phyloP scores from a whole-genome alignment of 495 filamentous ascomycete genomes.

The Cladorrhinum samala region DNA sequence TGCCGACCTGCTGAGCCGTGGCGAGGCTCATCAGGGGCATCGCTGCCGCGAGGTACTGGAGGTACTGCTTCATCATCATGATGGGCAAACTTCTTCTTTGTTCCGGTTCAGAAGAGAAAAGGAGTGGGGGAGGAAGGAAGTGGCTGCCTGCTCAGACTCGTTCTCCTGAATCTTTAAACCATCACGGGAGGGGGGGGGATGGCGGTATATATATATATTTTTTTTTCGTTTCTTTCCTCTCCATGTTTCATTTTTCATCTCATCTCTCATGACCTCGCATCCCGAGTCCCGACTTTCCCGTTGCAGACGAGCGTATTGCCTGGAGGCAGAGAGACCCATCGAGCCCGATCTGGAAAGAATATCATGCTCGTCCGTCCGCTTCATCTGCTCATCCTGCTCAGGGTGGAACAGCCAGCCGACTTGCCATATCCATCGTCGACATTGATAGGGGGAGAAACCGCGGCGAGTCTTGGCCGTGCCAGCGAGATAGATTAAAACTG shows the following conservation, averaged over 20 bases:
- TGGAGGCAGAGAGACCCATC: not conserved
- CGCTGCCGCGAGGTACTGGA: slow-evolving; percentile 29
- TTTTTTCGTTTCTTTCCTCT: not conserved
- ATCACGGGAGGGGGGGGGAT: not conserved
- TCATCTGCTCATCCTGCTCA: not conserved
- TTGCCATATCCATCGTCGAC: not conserved
- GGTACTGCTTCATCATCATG: slow-evolving; percentile 24
- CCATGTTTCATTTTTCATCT: too few species aligned
- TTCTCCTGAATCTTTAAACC: not conserved
- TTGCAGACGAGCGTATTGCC: too few species aligned
- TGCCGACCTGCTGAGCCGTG: slow-evolving; percentile 51
- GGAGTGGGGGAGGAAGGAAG: too few species aligned
- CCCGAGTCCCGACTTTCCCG: not conserved
- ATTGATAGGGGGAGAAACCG: slow-evolving; percentile 2
- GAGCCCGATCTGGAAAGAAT: slow-evolving; percentile 10
- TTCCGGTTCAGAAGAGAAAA: not conserved
- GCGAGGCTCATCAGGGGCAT: slow-evolving; percentile 24
- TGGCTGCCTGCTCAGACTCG: not conserved
- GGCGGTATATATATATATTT: not conserved
- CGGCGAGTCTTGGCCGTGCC: slow-evolving; percentile 13
- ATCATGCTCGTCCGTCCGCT: too few species aligned
- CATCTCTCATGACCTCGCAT: not conserved
- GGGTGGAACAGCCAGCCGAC: slow-evolving; percentile 10
- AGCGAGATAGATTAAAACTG: slow-evolving; percentile 17
- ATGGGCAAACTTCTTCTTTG: not conserved